These are phyloP conservation scores for Xylaria scruposa DNA, from an alignment of 495 filamentous ascomycete genomes.

Conservation along the genomic window DNA sequence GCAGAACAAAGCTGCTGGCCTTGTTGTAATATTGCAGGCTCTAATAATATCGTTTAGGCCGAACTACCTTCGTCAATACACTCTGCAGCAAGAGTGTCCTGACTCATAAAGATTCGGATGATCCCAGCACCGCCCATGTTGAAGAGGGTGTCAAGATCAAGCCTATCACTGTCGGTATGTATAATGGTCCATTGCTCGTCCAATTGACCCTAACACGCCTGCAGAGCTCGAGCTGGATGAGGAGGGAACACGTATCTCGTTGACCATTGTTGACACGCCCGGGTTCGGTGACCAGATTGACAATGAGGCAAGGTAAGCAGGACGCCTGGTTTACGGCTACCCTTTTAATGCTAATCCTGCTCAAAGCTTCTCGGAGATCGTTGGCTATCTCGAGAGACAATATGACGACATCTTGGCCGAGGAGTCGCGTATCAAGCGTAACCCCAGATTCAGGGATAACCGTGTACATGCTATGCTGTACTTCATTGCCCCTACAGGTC, in stretches of 20 bases:
- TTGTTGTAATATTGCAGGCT: slow-evolving; percentile 33
- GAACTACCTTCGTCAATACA: slow-evolving; percentile 99
- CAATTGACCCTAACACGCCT: slow-evolving; percentile 28
- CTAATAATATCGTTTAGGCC: slow-evolving; percentile 61
- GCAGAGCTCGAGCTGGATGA: slow-evolving; percentile 95
- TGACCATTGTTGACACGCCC: slow-evolving; percentile 98
- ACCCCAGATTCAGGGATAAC: slow-evolving; percentile 98
- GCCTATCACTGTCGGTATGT: slow-evolving; percentile 94
- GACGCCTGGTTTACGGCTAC: slow-evolving; percentile 14
- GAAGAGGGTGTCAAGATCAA: slow-evolving; percentile 98
- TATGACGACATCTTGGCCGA: slow-evolving; percentile 99
- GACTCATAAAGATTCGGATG: slow-evolving; percentile 85
- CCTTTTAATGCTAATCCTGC: slow-evolving; percentile 20
- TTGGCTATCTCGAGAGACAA: slow-evolving; percentile 96
- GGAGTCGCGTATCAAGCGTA: slow-evolving; percentile 99
- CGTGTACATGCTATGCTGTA: slow-evolving; percentile 97
- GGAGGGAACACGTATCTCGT: slow-evolving; percentile 95
- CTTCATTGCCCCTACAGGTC: slow-evolving; percentile 98
- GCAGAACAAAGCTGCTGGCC: slow-evolving; percentile 13
- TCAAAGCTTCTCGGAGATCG: slow-evolving; percentile 90
- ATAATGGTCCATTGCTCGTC: background rate
- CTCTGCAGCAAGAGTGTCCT: slow-evolving; percentile 95
- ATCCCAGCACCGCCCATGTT: slow-evolving; percentile 83
- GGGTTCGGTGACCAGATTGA: slow-evolving; percentile 99
- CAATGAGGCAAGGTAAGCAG: slow-evolving; percentile 90